A percentile compares a stretch with the other conserved stretches of the same genome.
Evolutionary conservation across 2,329 filamentous ascomycete genomes (phyloP).

Genomic region (Phaeosphaeriaceae sp.): DNA sequence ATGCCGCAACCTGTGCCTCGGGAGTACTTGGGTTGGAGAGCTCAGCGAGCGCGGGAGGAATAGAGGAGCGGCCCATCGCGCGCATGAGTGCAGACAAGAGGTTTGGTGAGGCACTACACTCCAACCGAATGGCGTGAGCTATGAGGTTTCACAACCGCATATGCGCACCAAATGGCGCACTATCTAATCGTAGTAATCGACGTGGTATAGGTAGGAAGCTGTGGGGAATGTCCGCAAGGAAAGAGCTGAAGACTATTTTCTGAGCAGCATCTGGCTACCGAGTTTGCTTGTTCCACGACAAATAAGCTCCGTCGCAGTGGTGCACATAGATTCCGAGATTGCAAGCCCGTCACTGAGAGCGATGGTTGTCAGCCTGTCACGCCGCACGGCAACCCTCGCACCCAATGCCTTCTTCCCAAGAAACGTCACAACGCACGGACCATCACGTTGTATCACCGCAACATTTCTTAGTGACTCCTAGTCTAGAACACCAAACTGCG

Average conservation of each 20-base stretch:
- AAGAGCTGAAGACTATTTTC: slow-evolving; percentile 7
- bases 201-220: not conserved
- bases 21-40: slow-evolving; percentile 46
- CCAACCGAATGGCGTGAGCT: slow-evolving; percentile 2
- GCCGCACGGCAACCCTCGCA: not conserved
- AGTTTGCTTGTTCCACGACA: too few relatives aligned
- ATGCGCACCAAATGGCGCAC: not conserved
- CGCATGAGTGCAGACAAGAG: not conserved
- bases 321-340: not conserved
- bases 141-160: slow-evolving; percentile 4
- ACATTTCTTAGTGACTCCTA: too few relatives aligned
- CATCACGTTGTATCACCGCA: not conserved
- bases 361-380: slow-evolving; percentile 9
- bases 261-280: not conserved
- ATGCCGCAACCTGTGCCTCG: slow-evolving; percentile 58
- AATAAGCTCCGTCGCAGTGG: too few relatives aligned
- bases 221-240: slow-evolving; percentile 22
- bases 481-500: too few relatives aligned
- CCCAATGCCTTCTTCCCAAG: not conserved
- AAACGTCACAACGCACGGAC: slow-evolving; percentile 17
- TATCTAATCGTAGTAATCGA: not conserved
- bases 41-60: slow-evolving; percentile 46
- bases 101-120: slow-evolving; percentile 10
- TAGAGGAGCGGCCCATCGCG: slow-evolving; percentile 45
- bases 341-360: slow-evolving; percentile 4